Base-by-base conservation (phyloP, 2,329 filamentous ascomycete species). In the Mycosphaerella arachidis region DNA sequence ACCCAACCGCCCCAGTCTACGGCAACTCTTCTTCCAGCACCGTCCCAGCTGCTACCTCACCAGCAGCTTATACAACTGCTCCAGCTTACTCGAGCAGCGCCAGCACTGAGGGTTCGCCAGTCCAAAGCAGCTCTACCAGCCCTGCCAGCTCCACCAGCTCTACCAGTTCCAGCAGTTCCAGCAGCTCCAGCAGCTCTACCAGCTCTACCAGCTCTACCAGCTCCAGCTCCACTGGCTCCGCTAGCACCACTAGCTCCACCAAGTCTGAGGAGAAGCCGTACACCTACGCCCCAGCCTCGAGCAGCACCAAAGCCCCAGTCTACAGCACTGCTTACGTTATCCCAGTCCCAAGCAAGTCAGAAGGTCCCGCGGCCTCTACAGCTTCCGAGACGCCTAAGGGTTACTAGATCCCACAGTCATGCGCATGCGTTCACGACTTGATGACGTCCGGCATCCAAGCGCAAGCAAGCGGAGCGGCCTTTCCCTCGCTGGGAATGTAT, bases 271-370 rank as follows among this genome's bases (percentile, higher is more conserved):
- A 27, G n/a, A 13, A 24, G 12, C n/a, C 57, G 18, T 60, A 60
- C 61, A 63, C 40, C 61, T 61, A 60, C 55, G 61, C 61, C 40
- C 52, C 61, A 53, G 35, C 29, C 18, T 52, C 33, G 55, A 16
- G 53, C 59, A 52, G 56, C 55, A 20, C 53, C 56, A 54, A 50
- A 20, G 46, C 24, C 12, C 6, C 46, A 30, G 46, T 4, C 3
- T 12, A 48, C 48, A 29, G 53, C 53, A 59, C 58, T 27, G 60
- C 55, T 35, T 64, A 63, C 50, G 64, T 63, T 16, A 61, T 57
- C 13, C 60, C 62, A 29, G 20, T 61, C 31, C 56, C 62, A 27
- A 33, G n/a, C 53, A 51, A 46, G 35, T 58, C 63, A n/a, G 53
- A 60, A 9, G 57, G 54, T 30, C 60, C 61, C 58, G 29, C 53